phyloP scores from a whole-genome alignment of 2,329 filamentous ascomycete genomes.

The Aspergillus tubingensis region DNA sequence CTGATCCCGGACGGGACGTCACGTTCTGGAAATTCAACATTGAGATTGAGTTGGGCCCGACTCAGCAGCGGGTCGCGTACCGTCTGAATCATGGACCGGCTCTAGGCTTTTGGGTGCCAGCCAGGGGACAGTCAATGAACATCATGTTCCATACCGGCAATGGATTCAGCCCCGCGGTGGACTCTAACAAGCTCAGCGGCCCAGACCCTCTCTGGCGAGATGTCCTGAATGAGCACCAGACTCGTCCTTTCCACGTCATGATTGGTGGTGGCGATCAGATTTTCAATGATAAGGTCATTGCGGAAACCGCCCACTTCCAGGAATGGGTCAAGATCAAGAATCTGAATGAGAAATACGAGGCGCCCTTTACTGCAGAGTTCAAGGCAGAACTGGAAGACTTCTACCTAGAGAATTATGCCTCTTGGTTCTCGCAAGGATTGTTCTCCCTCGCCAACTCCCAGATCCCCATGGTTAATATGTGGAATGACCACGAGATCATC shows the following conservation, averaged over 20 bases:
- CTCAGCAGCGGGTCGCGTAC: slow-evolving; percentile 86
- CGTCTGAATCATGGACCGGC: slow-evolving; percentile 90
- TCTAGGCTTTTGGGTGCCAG: slow-evolving; percentile 92
- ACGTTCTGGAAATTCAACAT: slow-evolving; percentile 99
- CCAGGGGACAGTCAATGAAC: slow-evolving; percentile 84
- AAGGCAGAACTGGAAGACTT: slow-evolving; percentile 86
- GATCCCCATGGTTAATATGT: slow-evolving; percentile 98
- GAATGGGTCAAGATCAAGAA: slow-evolving; percentile 84
- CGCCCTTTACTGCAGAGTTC: slow-evolving; percentile 77
- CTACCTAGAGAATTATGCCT: slow-evolving; percentile 83
- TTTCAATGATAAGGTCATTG: slow-evolving; percentile 85
- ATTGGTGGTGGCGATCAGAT: slow-evolving; percentile 95
- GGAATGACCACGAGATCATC: slow-evolving; percentile 91
- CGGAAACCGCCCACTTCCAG: slow-evolving; percentile 73
- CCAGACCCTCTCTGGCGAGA: slow-evolving; percentile 97
- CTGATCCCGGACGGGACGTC: slow-evolving; percentile 78
- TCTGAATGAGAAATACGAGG: slow-evolving; percentile 73
- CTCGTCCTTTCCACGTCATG: slow-evolving; percentile 95
- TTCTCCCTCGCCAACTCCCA: slow-evolving; percentile 92
- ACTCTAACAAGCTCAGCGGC: slow-evolving; percentile 79
- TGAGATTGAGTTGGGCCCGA: slow-evolving; percentile 78
- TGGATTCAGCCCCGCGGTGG: slow-evolving; percentile 80
- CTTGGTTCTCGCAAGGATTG: slow-evolving; percentile 95
- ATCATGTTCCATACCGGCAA: slow-evolving; percentile 99
- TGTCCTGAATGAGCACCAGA: slow-evolving; percentile 88